Conservation (phyloP, 73 alveolate species). For the Stentor coeruleus region DNA sequence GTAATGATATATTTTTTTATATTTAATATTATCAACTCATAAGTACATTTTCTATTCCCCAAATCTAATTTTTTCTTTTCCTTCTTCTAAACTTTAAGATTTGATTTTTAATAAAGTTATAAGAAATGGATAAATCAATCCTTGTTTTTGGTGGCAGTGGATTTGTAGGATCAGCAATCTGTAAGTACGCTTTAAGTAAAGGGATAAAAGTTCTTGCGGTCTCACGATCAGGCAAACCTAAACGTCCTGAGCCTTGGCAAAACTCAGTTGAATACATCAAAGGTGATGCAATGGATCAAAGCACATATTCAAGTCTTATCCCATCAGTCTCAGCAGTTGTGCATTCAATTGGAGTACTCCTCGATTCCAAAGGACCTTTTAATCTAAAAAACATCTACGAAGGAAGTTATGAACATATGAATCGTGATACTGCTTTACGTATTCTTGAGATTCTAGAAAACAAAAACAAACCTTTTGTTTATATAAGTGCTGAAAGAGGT, state of each 20-base stretch:
- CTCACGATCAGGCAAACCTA: neutral
- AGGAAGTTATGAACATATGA: conserved; percentile 3
- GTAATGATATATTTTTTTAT: too few species aligned
- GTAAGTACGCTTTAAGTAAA: neutral
- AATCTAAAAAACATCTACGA: neutral
- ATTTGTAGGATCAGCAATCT: conserved; percentile 27
- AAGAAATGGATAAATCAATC: too few species aligned
- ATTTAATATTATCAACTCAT: too few species aligned
- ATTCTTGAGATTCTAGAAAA: neutral
- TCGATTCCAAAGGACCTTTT: neutral
- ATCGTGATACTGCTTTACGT: conserved; percentile 10
- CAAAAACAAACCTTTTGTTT: neutral
- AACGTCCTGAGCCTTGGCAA: neutral
- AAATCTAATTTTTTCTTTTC: too few species aligned
- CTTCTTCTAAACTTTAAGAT: too few species aligned
- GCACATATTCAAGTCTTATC: neutral
- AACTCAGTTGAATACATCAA: neutral
- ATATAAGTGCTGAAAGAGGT: neutral
- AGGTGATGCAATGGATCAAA: conserved; percentile 4
- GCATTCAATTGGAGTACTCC: neutral
- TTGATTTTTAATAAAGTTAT: too few species aligned
- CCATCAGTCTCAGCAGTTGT: conserved; percentile 1
- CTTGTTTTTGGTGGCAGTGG: conserved; percentile 31
- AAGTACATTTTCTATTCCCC: too few species aligned
- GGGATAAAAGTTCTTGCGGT: conserved; percentile 25